Percentiles rank a stretch among this genome's conserved stretches.
Conservation (phyloP, 2,329 filamentous ascomycete species). For the Neofusicoccum ribis region DNA sequence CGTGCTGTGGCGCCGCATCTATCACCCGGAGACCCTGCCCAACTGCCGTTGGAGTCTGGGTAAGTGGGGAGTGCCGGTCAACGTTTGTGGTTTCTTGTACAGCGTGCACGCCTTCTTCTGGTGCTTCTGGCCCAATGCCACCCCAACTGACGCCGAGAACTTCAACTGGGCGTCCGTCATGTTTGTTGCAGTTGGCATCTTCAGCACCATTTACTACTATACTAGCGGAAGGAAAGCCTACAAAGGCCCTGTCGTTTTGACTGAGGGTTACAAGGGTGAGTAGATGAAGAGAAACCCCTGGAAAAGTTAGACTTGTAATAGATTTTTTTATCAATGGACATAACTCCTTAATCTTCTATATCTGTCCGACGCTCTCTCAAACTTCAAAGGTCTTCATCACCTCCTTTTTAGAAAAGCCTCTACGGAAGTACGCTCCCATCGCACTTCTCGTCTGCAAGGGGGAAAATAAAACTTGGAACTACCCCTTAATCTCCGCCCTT, state of each 20-base stretch:
- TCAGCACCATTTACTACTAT: constrained; percentile 32
- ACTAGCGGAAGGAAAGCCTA: constrained; percentile 34
- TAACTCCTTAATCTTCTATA: too few species aligned
- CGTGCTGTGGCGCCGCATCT: constrained; percentile 19
- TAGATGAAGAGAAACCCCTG: not conserved
- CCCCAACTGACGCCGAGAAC: constrained; percentile 24
- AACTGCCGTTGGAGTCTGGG: constrained; percentile 20
- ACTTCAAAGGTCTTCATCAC: too few species aligned
- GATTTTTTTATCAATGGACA: too few species aligned
- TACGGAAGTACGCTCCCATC: too few species aligned
- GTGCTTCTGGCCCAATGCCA: constrained; percentile 40
- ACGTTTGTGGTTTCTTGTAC: constrained; percentile 36
- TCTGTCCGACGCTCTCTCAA: too few species aligned
- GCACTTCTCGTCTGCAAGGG: too few species aligned
- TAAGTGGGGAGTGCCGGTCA: constrained; percentile 19
- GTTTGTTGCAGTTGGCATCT: constrained; percentile 32
- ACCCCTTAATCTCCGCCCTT: too few species aligned
- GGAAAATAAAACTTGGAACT: too few species aligned
- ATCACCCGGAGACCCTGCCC: constrained; percentile 17
- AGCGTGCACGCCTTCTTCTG: constrained; percentile 42
- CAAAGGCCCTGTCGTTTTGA: constrained; percentile 31
- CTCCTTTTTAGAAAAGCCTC: too few species aligned
- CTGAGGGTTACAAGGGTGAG: constrained; percentile 20
- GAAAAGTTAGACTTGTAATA: too few species aligned
- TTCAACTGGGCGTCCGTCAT: constrained; percentile 42